phyloP scores from a whole-genome alignment of 2,329 filamentous ascomycete species.

The Nemania sp. region DNA sequence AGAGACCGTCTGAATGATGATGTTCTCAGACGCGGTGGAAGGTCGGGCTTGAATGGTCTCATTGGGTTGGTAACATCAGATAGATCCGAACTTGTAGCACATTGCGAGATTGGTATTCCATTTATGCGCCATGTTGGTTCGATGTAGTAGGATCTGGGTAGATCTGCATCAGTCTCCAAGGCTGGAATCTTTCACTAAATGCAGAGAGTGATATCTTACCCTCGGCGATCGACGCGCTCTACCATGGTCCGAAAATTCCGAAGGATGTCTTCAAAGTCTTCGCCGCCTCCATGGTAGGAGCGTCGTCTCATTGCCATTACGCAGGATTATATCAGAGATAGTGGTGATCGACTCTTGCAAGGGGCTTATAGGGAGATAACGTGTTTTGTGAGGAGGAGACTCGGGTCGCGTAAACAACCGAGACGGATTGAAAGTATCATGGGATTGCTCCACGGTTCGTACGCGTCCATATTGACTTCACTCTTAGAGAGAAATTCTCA shows the following conservation, averaged over 20 bases:
- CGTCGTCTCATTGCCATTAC: conserved; percentile 8
- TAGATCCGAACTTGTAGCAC: neutral
- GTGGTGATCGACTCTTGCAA: no score
- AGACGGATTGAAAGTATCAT: no score
- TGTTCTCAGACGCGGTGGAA: neutral
- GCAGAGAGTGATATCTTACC: neutral
- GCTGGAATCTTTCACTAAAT: no score
- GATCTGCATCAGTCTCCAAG: neutral
- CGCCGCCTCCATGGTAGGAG: neutral
- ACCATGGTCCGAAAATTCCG: conserved; percentile 11
- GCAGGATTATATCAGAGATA: no score
- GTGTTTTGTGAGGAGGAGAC: no score
- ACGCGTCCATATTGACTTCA: no score
- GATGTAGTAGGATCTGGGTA: conserved; percentile 20
- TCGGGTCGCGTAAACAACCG: no score
- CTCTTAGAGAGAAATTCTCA: no score
- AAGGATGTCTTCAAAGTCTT: conserved; percentile 2
- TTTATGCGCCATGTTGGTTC: conserved; percentile 28
- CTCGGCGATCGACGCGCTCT: conserved; percentile 18
- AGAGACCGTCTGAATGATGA: conserved; percentile 5
- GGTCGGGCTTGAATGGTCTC: neutral
- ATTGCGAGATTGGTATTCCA: conserved; percentile 9
- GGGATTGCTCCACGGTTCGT: no score
- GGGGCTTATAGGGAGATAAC: neutral
- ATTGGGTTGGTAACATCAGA: neutral